Conservation (phyloP, 441 rosid genomes). For the Adansonia rubrostipa region DNA sequence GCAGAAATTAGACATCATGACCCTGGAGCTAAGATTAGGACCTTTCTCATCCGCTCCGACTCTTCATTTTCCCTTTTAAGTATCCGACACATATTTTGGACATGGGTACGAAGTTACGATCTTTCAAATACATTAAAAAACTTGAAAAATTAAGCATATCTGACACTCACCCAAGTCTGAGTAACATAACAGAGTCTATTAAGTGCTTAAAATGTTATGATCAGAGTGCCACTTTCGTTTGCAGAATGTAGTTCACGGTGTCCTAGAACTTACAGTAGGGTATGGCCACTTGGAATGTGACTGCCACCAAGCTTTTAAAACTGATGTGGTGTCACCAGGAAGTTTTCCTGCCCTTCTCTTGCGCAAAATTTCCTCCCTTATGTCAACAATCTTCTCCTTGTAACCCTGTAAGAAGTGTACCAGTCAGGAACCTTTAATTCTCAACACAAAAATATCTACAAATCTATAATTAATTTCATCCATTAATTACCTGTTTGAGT, state of each 20-base stretch:
- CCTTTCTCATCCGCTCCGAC: too few relatives aligned
- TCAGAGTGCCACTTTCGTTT: neutral
- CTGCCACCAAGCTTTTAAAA: constrained; percentile 97
- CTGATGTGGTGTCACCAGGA: constrained; percentile 97
- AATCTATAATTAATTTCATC: neutral
- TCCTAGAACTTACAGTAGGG: constrained; percentile 70
- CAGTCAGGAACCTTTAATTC: neutral
- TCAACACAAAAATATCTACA: neutral
- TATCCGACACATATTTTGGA: too few relatives aligned
- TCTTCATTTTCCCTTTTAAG: too few relatives aligned
- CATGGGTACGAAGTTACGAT: too few relatives aligned
- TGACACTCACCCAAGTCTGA: too few relatives aligned
- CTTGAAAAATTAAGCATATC: too few relatives aligned
- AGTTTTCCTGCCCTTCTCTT: constrained; percentile 98
- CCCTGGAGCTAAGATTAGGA: too few relatives aligned
- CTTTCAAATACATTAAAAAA: too few relatives aligned
- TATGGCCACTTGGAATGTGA: constrained; percentile 98
- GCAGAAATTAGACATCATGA: too few relatives aligned
- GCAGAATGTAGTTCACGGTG: neutral
- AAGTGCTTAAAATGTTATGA: neutral
- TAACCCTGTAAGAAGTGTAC: constrained; percentile 59
- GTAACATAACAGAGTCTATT: too few relatives aligned
- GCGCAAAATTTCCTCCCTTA: constrained; percentile 95
- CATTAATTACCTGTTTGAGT: constrained; percentile 70
- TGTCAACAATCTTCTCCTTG: constrained; percentile 91